Evolutionary conservation across 768 basidiomycete genomes (phyloP).

Genomic region (Mycena vitilis): DNA sequence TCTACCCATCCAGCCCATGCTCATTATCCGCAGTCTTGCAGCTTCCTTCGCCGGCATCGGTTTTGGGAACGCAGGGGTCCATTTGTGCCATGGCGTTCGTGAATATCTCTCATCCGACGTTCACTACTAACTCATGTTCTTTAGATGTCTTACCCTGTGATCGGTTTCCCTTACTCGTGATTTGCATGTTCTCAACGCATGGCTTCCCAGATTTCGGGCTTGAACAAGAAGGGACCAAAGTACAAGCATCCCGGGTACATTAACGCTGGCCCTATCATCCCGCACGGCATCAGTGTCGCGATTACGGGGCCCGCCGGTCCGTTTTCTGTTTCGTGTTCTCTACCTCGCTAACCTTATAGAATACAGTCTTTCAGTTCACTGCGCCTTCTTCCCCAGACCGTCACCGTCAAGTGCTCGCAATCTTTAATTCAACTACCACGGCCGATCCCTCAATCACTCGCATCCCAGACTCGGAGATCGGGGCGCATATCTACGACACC

Average conservation of each 20-base stretch:
- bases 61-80: slow-evolving; percentile 94
- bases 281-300: slow-evolving; percentile 93
- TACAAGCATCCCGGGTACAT: slow-evolving; percentile 93
- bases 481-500: slow-evolving; percentile 82
- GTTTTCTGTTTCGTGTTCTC: slow-evolving; percentile 32
- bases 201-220: slow-evolving; percentile 77
- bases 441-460: slow-evolving; percentile 77
- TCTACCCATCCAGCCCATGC: slow-evolving; percentile 2
- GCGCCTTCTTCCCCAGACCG: slow-evolving; percentile 93
- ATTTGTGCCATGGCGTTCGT: slow-evolving; percentile 87
- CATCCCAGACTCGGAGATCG: slow-evolving; percentile 84
- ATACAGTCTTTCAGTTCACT: slow-evolving; percentile 90
- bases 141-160: slow-evolving; percentile 37
- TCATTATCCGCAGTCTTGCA: slow-evolving; percentile 68
- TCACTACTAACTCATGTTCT: slow-evolving; percentile 1
- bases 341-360: background rate
- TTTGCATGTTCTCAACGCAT: background rate
- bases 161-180: background rate
- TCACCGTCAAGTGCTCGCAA: slow-evolving; percentile 88
- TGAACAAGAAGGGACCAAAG: slow-evolving; percentile 95
- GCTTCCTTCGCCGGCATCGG: slow-evolving; percentile 96
- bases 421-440: slow-evolving; percentile 78
- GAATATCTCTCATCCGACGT: background rate
- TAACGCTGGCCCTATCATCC: slow-evolving; percentile 90
- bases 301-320: slow-evolving; percentile 87